Percentiles rank a stretch among this genome's conserved stretches.
These are phyloP conservation scores for Dendrobium catenatum DNA, from an alignment of 106 monocot genomes.

Conservation along the genomic window DNA sequence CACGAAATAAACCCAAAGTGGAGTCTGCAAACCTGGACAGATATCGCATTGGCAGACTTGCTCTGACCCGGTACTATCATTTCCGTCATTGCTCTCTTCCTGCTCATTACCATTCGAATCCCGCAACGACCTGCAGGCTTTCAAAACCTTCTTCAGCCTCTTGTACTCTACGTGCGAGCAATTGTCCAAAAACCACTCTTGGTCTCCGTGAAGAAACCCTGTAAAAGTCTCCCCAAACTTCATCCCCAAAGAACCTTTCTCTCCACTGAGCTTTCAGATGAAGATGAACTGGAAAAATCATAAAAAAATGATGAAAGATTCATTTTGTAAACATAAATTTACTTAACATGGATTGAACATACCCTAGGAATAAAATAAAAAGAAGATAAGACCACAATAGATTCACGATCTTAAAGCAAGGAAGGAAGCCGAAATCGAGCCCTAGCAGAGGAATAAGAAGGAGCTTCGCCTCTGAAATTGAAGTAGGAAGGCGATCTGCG, in stretches of 20 bases:
- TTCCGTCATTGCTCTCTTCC: conserved; percentile 15
- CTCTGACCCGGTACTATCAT: background rate
- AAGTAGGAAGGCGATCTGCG: background rate
- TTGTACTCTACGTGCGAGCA: conserved; percentile 80
- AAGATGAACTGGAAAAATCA: background rate
- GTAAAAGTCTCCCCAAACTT: conserved; percentile 43
- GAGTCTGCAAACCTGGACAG: conserved; percentile 32
- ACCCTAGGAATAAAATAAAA: background rate
- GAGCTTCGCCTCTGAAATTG: background rate
- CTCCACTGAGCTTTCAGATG: background rate
- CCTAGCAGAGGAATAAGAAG: background rate
- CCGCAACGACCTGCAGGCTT: conserved; percentile 37
- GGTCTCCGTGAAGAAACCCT: conserved; percentile 53
- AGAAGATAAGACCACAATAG: background rate
- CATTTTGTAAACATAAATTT: background rate
- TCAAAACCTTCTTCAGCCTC: conserved; percentile 69
- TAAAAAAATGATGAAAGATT: background rate
- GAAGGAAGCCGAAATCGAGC: background rate
- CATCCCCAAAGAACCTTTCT: conserved; percentile 6
- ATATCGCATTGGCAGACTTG: conserved; percentile 30
- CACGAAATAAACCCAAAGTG: background rate
- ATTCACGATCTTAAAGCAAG: background rate
- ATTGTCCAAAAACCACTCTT: conserved; percentile 46
- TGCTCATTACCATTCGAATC: conserved; percentile 4
- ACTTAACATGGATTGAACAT: background rate